Evolutionary conservation across 2,329 filamentous ascomycete species (phyloP), one percentile per base, ranked within the genome.

Genomic region (Aspergillus fumigatus): DNA sequence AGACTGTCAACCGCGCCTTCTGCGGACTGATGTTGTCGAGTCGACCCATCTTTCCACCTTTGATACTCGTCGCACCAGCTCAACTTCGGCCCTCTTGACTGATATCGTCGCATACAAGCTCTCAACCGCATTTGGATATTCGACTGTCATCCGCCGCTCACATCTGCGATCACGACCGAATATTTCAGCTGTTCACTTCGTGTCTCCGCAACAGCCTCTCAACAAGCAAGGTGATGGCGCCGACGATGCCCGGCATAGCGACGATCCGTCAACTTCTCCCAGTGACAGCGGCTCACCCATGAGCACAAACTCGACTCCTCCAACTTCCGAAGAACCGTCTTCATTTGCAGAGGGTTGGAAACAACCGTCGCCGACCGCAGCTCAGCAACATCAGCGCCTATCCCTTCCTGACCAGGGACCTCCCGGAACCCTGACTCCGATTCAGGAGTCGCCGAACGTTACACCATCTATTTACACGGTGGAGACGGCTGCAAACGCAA

Each of bases 401-500:
- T 35, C 54, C 21, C 32, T 49, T 4, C 38, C 57, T 10, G 49
- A 38, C 38, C 56, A 47, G 1, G 52, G 51, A 29, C 32, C 41
- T 27, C 51, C 47, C 14, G 52, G 52, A 11, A 48, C 48, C 19
- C 41, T 62, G 14, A 29, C 38, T 19, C 54, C 57, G 14, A 59
- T 61, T 25, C 41, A 57, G 21, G 61, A 62, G 48, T 52, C 52
- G 26, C 56, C 64, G 9, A 35, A 55, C 17, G 40, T 41, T 4
- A 50, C 62, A 7, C 70, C 73, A 1, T 75, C 75, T 3, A 73
- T 77, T 50, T 52, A 72, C 14, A 96, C 92, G 0, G 87, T 91
- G 0, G 93, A 97, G 74, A 85, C 83, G 58, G 84, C 87, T 2
- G 86, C 91, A 0, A 88, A 90, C 0, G 88, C 90, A 47, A 97